Conservation (phyloP, 768 basidiomycete species). For the Trametes coccinea region DNA sequence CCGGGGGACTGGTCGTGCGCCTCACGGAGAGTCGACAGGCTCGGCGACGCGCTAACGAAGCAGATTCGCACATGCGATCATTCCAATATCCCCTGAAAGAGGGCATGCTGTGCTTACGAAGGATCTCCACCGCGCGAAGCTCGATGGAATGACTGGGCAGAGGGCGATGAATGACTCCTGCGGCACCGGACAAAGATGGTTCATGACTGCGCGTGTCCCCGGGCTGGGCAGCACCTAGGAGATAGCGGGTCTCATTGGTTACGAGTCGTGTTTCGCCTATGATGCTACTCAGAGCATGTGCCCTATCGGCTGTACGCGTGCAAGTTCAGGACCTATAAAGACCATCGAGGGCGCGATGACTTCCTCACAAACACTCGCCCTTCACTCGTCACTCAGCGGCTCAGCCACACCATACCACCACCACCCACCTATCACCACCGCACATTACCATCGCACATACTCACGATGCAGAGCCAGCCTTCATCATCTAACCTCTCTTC, state of each 20-base stretch:
- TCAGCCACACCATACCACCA: neutral
- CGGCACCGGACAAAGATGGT: too few relatives aligned
- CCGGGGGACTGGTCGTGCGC: too few relatives aligned
- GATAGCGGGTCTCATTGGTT: neutral
- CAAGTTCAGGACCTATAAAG: neutral
- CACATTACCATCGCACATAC: neutral
- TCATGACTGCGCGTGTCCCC: too few relatives aligned
- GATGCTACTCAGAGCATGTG: too few relatives aligned
- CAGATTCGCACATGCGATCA: neutral
- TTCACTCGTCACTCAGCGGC: neutral
- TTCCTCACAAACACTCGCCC: neutral
- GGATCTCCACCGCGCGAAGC: neutral
- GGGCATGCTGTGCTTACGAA: too few relatives aligned
- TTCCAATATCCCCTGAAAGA: neutral
- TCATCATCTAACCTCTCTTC: conserved; percentile 6
- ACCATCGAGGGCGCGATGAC: neutral
- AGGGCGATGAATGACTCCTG: neutral
- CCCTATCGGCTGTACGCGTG: neutral
- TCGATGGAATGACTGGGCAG: neutral
- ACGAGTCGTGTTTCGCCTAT: neutral
- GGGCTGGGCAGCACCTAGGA: too few relatives aligned
- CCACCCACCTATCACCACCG: neutral
- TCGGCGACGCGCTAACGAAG: too few relatives aligned
- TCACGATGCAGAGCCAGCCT: neutral
- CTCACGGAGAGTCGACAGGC: too few relatives aligned